Base-by-base conservation (phyloP, 2,329 filamentous ascomycete genomes). In the Ramularia endophylla region DNA sequence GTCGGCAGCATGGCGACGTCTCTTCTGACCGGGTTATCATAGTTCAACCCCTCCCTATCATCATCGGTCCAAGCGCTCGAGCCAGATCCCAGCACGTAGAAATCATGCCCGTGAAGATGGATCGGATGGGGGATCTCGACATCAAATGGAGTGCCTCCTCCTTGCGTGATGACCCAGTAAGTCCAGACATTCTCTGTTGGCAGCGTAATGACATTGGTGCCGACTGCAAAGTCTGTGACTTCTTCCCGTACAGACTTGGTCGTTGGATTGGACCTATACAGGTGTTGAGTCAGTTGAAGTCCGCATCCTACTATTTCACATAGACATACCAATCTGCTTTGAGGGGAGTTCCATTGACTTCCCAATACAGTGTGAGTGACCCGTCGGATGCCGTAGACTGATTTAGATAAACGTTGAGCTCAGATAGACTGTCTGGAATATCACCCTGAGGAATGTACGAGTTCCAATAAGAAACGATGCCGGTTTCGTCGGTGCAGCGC, bases 311-410 rank as follows among this genome's bases (percentile, higher is more conserved):
- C 22, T 25, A 25, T 11, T 25, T 11, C 6, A 25, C 22, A 25
- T 25, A 25, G 11, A 25, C 22, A 6, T 11, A 25, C 69, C 69
- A 72, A 36, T 64, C 52, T 18, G 68, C 62, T 29, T 62, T 56
- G 43, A 72, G 65, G 19, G 65, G 61, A 2, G 63, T 65, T 36
- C 66, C 59, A 51, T 71, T 70, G 44, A 71, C 50, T 36, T 59
- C 60, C 66, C 66, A 69, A 51, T 57, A 58, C 13, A 61, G 49
- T n/a, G 48, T 58, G 5, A 59, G 25, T 13, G 48, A 47, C 38
- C 57, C 58, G 40, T 59, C 54, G 38, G 46, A 41, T 8, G 48
- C 46, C n/a, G 49, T 56, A 27, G 48, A 49, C 41, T 58, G 55
- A 35, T 59, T 57, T 46, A 59, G 53, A 19, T 49, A 48, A 2